A percentile compares a stretch with the other conserved stretches of the same genome.
phyloP scores from a whole-genome alignment of 1,284 basidiomycete species.

The Malassezia pachydermatis region DNA sequence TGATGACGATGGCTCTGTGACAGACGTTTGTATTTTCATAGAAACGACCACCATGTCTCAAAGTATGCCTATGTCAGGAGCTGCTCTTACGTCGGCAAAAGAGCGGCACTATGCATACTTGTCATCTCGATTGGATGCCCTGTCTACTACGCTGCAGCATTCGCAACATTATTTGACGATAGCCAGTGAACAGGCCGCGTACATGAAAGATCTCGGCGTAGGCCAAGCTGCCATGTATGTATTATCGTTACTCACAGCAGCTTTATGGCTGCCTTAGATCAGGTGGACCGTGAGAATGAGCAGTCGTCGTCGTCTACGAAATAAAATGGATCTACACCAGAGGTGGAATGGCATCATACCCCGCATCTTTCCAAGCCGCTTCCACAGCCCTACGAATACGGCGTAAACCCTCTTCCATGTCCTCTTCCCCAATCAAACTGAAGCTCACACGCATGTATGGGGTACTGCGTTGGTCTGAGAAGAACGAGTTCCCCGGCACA shows the following conservation, averaged over 20 bases:
- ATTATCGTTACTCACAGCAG: background rate
- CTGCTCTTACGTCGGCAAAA: conserved; percentile 11
- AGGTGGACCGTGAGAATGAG: conserved; percentile 17
- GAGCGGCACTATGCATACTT: conserved; percentile 20
- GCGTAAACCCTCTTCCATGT: conserved; percentile 34
- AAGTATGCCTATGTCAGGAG: conserved; percentile 1
- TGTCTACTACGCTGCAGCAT: conserved; percentile 12
- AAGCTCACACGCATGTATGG: conserved; percentile 43
- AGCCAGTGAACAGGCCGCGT: conserved; percentile 18
- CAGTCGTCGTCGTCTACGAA: background rate
- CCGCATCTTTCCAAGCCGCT: conserved; percentile 35
- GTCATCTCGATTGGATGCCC: conserved; percentile 11
- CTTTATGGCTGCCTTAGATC: conserved; percentile 19
- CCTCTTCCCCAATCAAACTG: conserved; percentile 29
- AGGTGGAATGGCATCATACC: conserved; percentile 13
- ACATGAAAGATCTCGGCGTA: conserved; percentile 17
- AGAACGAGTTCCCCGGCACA: conserved; percentile 60
- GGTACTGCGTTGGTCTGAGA: conserved; percentile 27
- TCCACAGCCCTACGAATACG: conserved; percentile 31
- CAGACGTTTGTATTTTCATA: background rate
- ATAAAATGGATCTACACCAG: background rate
- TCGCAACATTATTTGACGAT: conserved; percentile 17
- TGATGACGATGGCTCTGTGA: too few species aligned
- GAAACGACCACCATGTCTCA: background rate
- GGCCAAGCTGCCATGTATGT: conserved; percentile 13